Evolutionary conservation across 768 basidiomycete genomes (phyloP), one percentile per base, ranked within the genome.

Genomic region (Chalciporus piperatus): DNA sequence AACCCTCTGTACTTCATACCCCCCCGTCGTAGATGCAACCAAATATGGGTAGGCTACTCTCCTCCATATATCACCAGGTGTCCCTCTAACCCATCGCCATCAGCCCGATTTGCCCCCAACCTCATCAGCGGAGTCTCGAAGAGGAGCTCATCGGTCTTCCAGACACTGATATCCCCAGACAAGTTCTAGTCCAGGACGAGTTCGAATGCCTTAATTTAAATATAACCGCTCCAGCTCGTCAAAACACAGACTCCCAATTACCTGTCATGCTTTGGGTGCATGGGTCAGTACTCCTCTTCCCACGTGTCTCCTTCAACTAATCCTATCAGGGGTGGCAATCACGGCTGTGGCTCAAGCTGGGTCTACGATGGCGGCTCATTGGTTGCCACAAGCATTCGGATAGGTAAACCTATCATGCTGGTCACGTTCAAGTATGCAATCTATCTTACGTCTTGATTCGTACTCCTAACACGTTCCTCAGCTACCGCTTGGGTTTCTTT

Each of bases 211-310:
- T 90, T 20, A 91, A 89, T 63, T 66, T 91, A 53, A 89, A 88
- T 67, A 86, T 91, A 47, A 88, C 87, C n/a, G 79, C 80, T 50
- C 89, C 89, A 10, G 81, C 77, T 22, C 80, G 78, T 16, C 71
- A 83, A 17, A 73, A 67, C 4, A 59, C 76, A 3, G 71, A 72
- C 41, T 83, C 85, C 37, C 76, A 72, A 39, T 55, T 85, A 14
- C 89, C 89, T 6, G 87, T 91, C 57, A 89, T 91, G 88, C 66
- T 89, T 41, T 91, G 88, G 89, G 73, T 91, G n/a, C 89, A 91
- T 70, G 89, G 89, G 88, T 90, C 59, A 40, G 82, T 72, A 27
- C 25, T 55, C 37, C 30, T 20, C 44, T 38, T 38, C 50, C 22
- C 50, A 47, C 22, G 35, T 48, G 8, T 46, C 57, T 56, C 42